Percentiles rank a stretch among this genome's conserved stretches.
Evolutionary conservation across 139 green algal species (phyloP).

Genomic region (Choricystis sp.): DNA sequence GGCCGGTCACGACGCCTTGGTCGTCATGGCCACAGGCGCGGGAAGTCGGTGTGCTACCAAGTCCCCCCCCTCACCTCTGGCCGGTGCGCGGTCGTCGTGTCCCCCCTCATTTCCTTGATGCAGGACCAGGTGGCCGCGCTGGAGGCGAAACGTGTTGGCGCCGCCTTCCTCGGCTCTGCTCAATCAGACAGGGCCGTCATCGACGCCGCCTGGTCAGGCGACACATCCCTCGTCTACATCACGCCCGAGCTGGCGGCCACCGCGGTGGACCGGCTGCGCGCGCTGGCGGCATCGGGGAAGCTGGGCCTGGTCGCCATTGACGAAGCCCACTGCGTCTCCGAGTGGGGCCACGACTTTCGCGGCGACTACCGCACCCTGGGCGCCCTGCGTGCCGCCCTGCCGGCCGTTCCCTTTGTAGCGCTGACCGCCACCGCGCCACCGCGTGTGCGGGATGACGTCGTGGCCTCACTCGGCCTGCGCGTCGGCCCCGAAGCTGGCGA

Average conservation of each 20-base stretch:
- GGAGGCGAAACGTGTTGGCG: conserved; percentile 18
- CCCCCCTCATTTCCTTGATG: conserved; percentile 27
- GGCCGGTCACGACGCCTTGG: conserved; percentile 9
- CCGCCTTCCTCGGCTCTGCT: conserved; percentile 40
- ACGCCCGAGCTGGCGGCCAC: conserved; percentile 40
- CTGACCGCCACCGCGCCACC: conserved; percentile 23
- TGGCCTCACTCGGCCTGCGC: conserved; percentile 14
- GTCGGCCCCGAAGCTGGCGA: not conserved
- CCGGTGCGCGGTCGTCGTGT: conserved; percentile 22
- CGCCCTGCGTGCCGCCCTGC: conserved; percentile 20
- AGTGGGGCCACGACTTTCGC: conserved; percentile 34
- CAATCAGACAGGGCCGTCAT: conserved; percentile 26
- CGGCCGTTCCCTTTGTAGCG: conserved; percentile 25
- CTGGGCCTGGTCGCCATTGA: conserved; percentile 41
- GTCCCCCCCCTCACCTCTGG: conserved; percentile 22
- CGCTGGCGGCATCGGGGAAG: conserved; percentile 16
- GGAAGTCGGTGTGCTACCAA: conserved; percentile 28
- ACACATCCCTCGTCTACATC: conserved; percentile 42
- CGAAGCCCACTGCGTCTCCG: conserved; percentile 36
- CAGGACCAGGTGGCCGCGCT: conserved; percentile 28
- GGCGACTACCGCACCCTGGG: conserved; percentile 30
- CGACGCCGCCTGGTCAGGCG: conserved; percentile 27
- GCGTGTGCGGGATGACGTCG: conserved; percentile 15
- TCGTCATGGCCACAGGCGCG: conserved; percentile 27
- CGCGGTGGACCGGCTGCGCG: conserved; percentile 10